These are phyloP conservation scores for Rhododendron kiyosumense DNA, from an alignment of 148 eudicot genomes.

Conservation along the genomic window DNA sequence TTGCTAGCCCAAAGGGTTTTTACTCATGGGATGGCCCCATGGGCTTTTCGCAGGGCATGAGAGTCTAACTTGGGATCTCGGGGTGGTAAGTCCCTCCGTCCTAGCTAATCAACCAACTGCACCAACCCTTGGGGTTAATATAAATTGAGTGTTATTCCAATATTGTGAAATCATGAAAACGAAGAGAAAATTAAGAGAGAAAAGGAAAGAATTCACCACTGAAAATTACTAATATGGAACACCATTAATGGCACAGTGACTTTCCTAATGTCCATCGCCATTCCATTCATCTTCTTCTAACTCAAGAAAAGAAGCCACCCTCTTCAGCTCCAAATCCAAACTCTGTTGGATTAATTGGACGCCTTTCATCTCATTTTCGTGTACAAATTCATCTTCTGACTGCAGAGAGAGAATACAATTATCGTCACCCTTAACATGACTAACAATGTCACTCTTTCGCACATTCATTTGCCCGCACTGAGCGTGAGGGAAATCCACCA, in stretches of 20 bases:
- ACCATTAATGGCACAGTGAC: neutral
- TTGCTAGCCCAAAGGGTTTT: too few relatives aligned
- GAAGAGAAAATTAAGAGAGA: too few relatives aligned
- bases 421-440: neutral
- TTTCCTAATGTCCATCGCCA: neutral
- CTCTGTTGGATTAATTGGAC: neutral
- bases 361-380: neutral
- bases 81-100: too few relatives aligned
- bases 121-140: too few relatives aligned
- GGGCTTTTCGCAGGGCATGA: too few relatives aligned
- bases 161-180: too few relatives aligned
- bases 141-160: too few relatives aligned
- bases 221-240: too few relatives aligned
- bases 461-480: neutral
- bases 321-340: neutral
- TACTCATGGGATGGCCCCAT: too few relatives aligned
- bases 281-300: neutral
- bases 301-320: slow-evolving; percentile 2
- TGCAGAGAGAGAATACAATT: neutral
- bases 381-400: neutral
- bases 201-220: too few relatives aligned
- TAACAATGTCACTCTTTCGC: neutral
- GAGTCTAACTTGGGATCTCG: too few relatives aligned
- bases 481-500: neutral
- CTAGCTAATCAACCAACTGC: too few relatives aligned